Percentiles rank a stretch among this genome's conserved stretches.
Conservation (phyloP, 768 basidiomycete genomes). For the Fistulinella prunicolor region DNA sequence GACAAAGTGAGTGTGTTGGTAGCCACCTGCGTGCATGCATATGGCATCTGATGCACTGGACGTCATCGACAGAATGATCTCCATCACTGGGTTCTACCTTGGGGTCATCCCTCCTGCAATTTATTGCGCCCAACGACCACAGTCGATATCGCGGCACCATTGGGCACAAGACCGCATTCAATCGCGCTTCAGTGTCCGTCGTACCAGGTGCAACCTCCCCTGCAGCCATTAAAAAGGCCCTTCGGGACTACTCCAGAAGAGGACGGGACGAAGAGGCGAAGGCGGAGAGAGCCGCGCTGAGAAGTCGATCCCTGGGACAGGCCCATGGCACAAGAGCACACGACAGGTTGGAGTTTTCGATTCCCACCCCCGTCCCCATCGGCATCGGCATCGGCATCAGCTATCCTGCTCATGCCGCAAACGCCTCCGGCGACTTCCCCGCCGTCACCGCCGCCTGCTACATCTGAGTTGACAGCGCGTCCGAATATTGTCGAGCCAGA, state of each 20-base stretch:
- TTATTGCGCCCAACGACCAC: slow-evolving; percentile 46
- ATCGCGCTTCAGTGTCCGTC: slow-evolving; percentile 68
- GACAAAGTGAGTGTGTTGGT: slow-evolving; percentile 60
- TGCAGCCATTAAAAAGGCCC: slow-evolving; percentile 34
- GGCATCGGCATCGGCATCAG: slow-evolving; percentile 8
- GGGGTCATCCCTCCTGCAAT: slow-evolving; percentile 55
- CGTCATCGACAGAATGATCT: slow-evolving; percentile 66
- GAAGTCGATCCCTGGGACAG: slow-evolving; percentile 9
- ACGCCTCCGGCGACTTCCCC: slow-evolving; percentile 29
- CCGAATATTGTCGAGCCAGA: slow-evolving; percentile 1
- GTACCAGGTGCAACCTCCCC: slow-evolving; percentile 46
- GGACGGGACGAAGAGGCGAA: slow-evolving; percentile 34
- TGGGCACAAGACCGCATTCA: slow-evolving; percentile 37
- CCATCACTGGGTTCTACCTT: slow-evolving; percentile 81
- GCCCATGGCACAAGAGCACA: slow-evolving; percentile 45
- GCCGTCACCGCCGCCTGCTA: slow-evolving; percentile 21
- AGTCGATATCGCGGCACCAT: slow-evolving; percentile 61
- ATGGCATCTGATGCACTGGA: no score
- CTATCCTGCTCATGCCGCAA: slow-evolving; percentile 5
- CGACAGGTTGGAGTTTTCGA: slow-evolving; percentile 76
- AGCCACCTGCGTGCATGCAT: background rate
- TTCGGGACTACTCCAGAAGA: slow-evolving; percentile 58
- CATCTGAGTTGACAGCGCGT: slow-evolving; percentile 23
- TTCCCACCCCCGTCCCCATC: slow-evolving; percentile 56
- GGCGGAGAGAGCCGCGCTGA: slow-evolving; percentile 26